Evolutionary conservation across 768 basidiomycete species (phyloP).

Genomic region (Lactarius akahatsu): DNA sequence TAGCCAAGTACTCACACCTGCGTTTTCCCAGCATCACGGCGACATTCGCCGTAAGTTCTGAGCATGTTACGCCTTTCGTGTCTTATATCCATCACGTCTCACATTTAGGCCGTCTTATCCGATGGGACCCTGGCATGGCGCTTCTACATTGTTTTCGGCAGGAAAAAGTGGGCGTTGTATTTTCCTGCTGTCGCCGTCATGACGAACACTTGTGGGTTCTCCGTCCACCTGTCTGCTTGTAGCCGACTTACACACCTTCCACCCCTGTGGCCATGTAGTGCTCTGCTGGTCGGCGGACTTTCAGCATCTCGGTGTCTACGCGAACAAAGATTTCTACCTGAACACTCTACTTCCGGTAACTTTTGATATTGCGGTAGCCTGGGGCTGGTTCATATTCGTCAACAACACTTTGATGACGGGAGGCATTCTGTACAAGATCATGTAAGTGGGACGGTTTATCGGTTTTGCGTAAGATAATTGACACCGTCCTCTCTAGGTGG

Average conservation of each 20-base stretch:
- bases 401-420: constrained; percentile 31
- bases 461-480: neutral
- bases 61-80: neutral
- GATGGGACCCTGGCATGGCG: constrained; percentile 33
- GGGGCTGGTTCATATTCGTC: constrained; percentile 34
- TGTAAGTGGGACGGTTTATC: constrained; percentile 22
- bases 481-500: constrained; percentile 1
- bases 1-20: neutral
- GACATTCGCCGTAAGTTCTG: constrained; percentile 10
- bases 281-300: constrained; percentile 31
- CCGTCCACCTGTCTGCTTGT: neutral
- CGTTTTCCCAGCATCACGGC: constrained; percentile 12
- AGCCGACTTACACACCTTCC: neutral
- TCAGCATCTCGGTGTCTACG: constrained; percentile 28
- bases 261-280: constrained; percentile 18
- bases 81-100: neutral
- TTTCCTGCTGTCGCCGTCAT: constrained; percentile 25
- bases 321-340: constrained; percentile 23
- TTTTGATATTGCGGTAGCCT: constrained; percentile 30
- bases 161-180: constrained; percentile 31
- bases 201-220: constrained; percentile 29
- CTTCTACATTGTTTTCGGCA: constrained; percentile 31
- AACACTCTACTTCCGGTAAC: constrained; percentile 26
- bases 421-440: constrained; percentile 31
- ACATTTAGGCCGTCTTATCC: constrained; percentile 28